phyloP scores from a whole-genome alignment of 768 basidiomycete species.

The Macrolepiota fuliginosa region DNA sequence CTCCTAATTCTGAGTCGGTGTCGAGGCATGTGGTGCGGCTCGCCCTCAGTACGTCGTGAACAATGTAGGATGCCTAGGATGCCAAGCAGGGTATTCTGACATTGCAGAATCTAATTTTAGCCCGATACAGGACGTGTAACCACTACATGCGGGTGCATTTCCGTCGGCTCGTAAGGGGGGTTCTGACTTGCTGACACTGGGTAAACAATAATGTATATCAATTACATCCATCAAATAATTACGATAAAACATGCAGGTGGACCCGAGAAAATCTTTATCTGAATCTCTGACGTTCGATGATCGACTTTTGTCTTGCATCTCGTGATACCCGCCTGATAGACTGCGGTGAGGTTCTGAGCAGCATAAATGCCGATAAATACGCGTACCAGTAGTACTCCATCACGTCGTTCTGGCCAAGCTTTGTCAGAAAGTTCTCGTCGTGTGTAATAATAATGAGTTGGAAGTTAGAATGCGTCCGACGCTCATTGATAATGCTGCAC shows the following conservation, averaged over 20 bases:
- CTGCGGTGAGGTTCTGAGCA: conserved; percentile 7
- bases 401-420: conserved; percentile 86
- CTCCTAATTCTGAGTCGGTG: not conserved
- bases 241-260: not conserved
- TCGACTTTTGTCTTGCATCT: conserved; percentile 70
- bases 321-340: conserved; percentile 73
- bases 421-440: conserved; percentile 91
- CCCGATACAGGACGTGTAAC: not conserved
- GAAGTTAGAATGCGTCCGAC: conserved; percentile 87
- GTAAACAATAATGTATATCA: not conserved
- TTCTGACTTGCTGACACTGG: too few relatives aligned
- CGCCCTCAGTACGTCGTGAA: not conserved
- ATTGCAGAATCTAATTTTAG: not conserved
- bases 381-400: conserved; percentile 95
- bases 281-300: conserved; percentile 70
- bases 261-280: conserved; percentile 32
- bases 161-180: too few relatives aligned
- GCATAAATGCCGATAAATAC: not conserved
- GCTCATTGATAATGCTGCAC: conserved; percentile 87
- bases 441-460: conserved; percentile 97
- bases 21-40: not conserved
- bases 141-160: not conserved
- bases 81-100: not conserved
- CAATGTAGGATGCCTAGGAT: not conserved
- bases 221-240: not conserved